phyloP scores from a whole-genome alignment of 176 grass and related monocot species.

The Canna indica region DNA sequence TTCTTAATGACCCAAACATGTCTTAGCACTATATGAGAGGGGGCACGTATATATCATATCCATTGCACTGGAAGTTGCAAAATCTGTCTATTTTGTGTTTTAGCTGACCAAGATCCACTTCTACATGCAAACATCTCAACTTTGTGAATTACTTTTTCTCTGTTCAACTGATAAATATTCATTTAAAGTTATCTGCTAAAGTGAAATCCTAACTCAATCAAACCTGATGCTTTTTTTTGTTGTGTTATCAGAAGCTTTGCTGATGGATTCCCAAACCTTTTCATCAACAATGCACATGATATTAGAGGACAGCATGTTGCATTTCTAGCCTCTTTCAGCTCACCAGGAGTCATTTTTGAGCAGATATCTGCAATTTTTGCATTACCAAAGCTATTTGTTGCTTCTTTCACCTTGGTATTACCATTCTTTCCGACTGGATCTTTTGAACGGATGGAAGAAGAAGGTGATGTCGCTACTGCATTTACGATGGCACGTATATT shows the following conservation, averaged over 20 bases:
- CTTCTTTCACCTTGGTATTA: conserved; percentile 80
- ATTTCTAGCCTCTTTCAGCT: conserved; percentile 90
- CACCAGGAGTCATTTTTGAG: conserved; percentile 91
- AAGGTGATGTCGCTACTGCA: conserved; percentile 85
- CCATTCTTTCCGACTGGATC: conserved; percentile 95
- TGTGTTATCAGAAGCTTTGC: conserved; percentile 61
- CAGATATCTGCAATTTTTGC: conserved; percentile 82
- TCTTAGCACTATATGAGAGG: not conserved
- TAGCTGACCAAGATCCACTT: not conserved
- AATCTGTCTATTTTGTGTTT: not conserved
- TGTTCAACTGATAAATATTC: conserved; percentile 40
- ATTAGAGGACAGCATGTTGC: conserved; percentile 79
- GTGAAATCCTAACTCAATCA: conserved; percentile 9
- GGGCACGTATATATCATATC: not conserved
- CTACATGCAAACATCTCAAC: not conserved
- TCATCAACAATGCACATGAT: conserved; percentile 73
- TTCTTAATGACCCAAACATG: not conserved
- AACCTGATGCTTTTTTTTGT: not conserved
- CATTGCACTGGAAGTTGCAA: not conserved
- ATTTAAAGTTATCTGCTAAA: conserved; percentile 51
- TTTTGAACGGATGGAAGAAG: conserved; percentile 89
- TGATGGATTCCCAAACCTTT: conserved; percentile 87
- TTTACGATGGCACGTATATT: conserved; percentile 93
- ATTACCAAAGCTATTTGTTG: conserved; percentile 70
- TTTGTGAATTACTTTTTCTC: not conserved